Evolutionary conservation across 768 basidiomycete genomes (phyloP), one percentile per base, ranked within the genome.

Genomic region (Russula griseocarnosa): DNA sequence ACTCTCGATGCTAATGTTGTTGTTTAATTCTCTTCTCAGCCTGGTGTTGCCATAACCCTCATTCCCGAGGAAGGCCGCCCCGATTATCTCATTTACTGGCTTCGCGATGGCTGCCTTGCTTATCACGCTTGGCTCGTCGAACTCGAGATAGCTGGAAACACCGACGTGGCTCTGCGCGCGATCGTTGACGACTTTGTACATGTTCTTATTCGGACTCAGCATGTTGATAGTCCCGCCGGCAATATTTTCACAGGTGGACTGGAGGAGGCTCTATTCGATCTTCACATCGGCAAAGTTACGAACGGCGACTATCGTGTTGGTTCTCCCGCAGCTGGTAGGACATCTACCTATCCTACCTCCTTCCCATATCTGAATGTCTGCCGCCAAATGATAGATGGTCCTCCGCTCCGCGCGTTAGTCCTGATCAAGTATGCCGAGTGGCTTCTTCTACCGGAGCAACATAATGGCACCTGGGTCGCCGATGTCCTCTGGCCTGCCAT

Each of bases 391-490:
- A 51, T 32, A 65, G 64, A 65, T 36, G 60, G 59, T 2, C 50
- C 64, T 18, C 60, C 60, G n/a, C 51, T 65, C 50, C 64, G 64
- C 24, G 65, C 60, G 2, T 7, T 55, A 10, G 55, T 53, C 16
- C 28, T 60, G 38, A 60, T 60, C n/a, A 65, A 65, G 47, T 65
- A 65, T 38, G 58, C 63, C 3, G 53, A 65, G 18, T 65, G 63
- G 63, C 58, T 65, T 9, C 36, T 60, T 18, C 22, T n/a, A 36
- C 55, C 56, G 20, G 58, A 53, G 22, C 63, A 60, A 36, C 46
- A 59, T 3, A 64, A 64, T 11, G 63, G 63, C 13, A 53, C 56
- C 5, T 59, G 63, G 63, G 63, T 64, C 22, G 63, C 63, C 9
- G 56, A 64, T 34, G 32, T 52, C 22, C 58, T 64, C 22, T 64